Evolutionary conservation across 2,329 filamentous ascomycete species (phyloP).

Genomic region (Elsinoe necatrix): DNA sequence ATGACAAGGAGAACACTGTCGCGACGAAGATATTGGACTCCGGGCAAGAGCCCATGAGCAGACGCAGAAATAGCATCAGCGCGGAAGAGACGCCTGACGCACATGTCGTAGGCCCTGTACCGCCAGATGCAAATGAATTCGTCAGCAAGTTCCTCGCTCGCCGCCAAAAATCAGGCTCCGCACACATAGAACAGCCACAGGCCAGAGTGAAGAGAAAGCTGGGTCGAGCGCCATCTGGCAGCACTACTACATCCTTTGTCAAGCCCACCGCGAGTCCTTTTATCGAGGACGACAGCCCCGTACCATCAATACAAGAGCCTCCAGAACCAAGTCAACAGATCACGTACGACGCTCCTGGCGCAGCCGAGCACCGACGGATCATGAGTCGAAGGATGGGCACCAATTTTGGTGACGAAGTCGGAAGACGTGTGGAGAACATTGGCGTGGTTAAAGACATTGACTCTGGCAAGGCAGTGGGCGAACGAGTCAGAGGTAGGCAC

Average conservation of each 20-base stretch:
- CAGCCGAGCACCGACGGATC: conserved; percentile 24
- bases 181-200: not conserved
- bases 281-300: not conserved
- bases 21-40: not conserved
- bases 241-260: conserved; percentile 2
- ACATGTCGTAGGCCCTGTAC: not conserved
- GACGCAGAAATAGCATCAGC: not conserved
- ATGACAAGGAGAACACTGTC: conserved; percentile 10
- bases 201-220: not conserved
- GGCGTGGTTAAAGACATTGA: conserved; percentile 26
- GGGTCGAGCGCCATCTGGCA: conserved; percentile 11
- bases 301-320: conserved; percentile 10
- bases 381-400: conserved; percentile 29
- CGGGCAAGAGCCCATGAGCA: not conserved
- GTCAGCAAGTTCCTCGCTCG: not conserved
- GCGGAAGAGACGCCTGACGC: not conserved
- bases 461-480: conserved; percentile 17
- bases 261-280: conserved; percentile 11
- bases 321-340: conserved; percentile 29
- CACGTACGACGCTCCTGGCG: conserved; percentile 29
- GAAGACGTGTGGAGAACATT: conserved; percentile 24
- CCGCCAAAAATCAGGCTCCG: conserved; percentile 11
- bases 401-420: conserved; percentile 23
- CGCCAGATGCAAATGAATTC: not conserved
- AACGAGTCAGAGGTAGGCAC: conserved; percentile 19